Evolutionary conservation across 495 filamentous ascomycete species (phyloP).

Genomic region (Podospora anserina): DNA sequence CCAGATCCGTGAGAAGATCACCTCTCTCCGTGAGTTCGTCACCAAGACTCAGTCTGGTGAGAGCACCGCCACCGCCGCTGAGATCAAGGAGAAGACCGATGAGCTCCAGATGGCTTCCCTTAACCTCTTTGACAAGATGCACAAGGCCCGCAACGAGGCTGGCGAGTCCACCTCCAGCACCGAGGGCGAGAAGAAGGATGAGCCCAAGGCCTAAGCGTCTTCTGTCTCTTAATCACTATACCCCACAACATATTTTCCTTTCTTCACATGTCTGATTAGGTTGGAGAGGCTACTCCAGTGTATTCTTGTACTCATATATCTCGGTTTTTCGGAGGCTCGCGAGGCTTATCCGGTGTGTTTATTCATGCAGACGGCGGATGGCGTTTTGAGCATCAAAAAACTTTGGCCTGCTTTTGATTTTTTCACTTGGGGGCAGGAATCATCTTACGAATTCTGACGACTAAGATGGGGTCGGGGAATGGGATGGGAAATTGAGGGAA

Average conservation of each 20-base stretch:
- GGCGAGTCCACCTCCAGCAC: conserved; percentile 50
- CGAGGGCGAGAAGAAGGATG: conserved; percentile 83
- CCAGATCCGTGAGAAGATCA: conserved; percentile 90
- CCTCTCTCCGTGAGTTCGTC: conserved; percentile 81
- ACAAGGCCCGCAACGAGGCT: conserved; percentile 79
- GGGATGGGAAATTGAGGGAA: conserved; percentile 17
- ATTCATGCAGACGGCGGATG: conserved; percentile 42
- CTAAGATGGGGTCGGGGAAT: conserved; percentile 21
- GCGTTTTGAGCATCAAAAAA: conserved; percentile 50
- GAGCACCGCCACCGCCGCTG: conserved; percentile 73
- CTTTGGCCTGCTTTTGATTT: conserved; percentile 17
- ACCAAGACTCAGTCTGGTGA: conserved; percentile 94
- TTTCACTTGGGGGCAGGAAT: conserved; percentile 26
- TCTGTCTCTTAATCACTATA: conserved; percentile 24
- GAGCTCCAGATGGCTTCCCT: conserved; percentile 94
- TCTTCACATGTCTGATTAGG: conserved; percentile 35
- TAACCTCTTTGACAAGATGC: conserved; percentile 99
- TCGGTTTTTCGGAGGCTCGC: conserved; percentile 26
- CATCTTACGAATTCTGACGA: conserved; percentile 35
- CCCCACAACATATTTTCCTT: conserved; percentile 23
- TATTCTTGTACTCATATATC: conserved; percentile 48
- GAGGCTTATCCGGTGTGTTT: conserved; percentile 33
- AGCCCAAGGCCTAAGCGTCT: conserved; percentile 43
- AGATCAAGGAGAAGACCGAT: conserved; percentile 97
- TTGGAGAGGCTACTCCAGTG: conserved; percentile 34